Evolutionary conservation across 352 stramenopile species (phyloP).

Genomic region (Globisporangium takayamanum): DNA sequence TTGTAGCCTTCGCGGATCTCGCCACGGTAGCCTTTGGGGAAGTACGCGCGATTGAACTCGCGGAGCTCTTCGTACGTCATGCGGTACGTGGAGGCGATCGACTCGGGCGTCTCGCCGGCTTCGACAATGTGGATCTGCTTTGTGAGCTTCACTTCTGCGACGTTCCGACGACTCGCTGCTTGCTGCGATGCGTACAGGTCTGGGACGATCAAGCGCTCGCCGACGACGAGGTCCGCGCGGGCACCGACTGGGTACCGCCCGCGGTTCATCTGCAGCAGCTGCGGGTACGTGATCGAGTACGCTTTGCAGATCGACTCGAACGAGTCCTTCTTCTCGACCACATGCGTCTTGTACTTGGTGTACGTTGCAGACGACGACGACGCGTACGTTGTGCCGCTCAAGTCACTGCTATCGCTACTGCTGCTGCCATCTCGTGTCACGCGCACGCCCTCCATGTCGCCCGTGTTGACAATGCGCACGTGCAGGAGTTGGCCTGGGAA

Average conservation of each 20-base stretch:
- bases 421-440: neutral
- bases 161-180: constrained; percentile 53
- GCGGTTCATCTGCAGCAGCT: constrained; percentile 76
- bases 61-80: constrained; percentile 86
- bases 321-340: constrained; percentile 40
- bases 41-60: constrained; percentile 82
- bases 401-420: neutral
- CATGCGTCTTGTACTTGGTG: constrained; percentile 66
- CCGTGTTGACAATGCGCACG: constrained; percentile 73
- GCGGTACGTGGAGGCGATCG: constrained; percentile 44
- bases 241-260: constrained; percentile 58
- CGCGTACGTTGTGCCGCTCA: constrained; percentile 15
- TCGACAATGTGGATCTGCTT: constrained; percentile 86
- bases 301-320: constrained; percentile 66
- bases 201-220: constrained; percentile 70
- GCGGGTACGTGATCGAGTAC: constrained; percentile 62
- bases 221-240: constrained; percentile 47
- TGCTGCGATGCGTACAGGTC: constrained; percentile 48
- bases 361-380: constrained; percentile 39
- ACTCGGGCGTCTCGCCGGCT: constrained; percentile 61
- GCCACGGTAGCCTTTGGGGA: constrained; percentile 79
- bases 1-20: constrained; percentile 76
- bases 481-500: constrained; percentile 70
- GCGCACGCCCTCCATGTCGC: constrained; percentile 40
- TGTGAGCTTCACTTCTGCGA: constrained; percentile 77